Conservation (phyloP, 148 eudicot genomes). For the Vaccinium darrowii region DNA sequence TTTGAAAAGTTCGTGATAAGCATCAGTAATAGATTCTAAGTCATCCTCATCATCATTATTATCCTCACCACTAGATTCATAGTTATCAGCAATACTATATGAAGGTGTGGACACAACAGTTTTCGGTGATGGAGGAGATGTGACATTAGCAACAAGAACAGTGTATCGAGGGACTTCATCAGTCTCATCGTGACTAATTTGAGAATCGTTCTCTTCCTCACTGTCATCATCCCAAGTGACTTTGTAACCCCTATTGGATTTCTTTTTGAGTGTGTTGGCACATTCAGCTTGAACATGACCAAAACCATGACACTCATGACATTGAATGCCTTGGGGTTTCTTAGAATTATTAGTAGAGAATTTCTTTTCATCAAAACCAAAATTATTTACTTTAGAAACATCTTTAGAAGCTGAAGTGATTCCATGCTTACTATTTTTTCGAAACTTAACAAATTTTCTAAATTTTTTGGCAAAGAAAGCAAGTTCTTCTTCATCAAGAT, state of each 20-base stretch:
- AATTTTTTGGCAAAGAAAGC: background rate
- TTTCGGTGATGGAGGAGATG: background rate
- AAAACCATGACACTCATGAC: background rate
- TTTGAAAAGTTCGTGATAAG: background rate
- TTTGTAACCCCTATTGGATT: background rate
- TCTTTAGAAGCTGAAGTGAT: background rate
- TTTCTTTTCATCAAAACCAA: background rate
- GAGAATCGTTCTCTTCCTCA: background rate
- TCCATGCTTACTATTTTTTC: background rate
- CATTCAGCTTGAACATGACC: background rate
- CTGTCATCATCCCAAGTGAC: background rate
- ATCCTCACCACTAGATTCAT: background rate
- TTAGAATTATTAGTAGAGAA: background rate
- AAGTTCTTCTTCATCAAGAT: background rate
- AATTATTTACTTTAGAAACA: background rate
- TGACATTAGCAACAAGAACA: background rate
- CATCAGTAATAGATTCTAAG: background rate
- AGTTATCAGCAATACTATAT: background rate
- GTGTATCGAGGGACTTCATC: background rate
- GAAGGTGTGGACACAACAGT: background rate
- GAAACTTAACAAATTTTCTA: background rate
- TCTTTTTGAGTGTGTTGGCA: background rate
- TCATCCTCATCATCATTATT: background rate
- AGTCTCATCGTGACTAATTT: background rate
- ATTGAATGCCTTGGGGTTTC: background rate